Percentiles rank a stretch among this genome's conserved stretches.
phyloP scores from a whole-genome alignment of 768 basidiomycete species.

The Lentinula detonsa region DNA sequence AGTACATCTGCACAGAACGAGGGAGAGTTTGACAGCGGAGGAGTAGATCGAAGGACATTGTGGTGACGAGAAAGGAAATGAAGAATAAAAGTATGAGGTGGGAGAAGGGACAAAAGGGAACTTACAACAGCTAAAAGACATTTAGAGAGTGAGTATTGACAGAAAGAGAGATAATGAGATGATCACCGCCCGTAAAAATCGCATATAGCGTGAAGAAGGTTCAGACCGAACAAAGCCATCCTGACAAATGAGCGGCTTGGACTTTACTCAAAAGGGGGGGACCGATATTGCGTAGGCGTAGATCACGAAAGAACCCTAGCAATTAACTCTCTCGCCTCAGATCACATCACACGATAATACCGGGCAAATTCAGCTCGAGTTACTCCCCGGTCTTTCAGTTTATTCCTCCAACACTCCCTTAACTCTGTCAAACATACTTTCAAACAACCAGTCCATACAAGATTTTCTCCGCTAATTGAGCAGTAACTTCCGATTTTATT shows the following conservation, averaged over 20 bases:
- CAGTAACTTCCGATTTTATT: too few relatives aligned
- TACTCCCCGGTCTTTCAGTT: neutral
- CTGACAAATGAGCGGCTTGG: neutral
- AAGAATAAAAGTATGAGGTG: conserved; percentile 14
- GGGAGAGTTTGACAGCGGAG: neutral
- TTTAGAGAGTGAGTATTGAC: neutral
- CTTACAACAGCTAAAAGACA: conserved; percentile 6
- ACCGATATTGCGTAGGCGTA: neutral
- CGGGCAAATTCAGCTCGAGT: neutral
- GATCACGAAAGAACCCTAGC: neutral
- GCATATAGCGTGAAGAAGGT: neutral
- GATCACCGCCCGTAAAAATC: conserved; percentile 2
- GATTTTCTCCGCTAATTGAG: too few relatives aligned
- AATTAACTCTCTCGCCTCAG: neutral
- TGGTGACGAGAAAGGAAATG: neutral
- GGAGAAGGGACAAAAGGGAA: conserved; percentile 14
- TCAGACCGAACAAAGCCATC: neutral
- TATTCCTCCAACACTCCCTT: neutral
- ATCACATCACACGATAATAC: neutral
- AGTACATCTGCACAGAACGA: neutral
- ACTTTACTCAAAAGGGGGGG: neutral
- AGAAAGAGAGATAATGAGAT: neutral
- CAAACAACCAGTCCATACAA: too few relatives aligned
- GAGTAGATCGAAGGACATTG: neutral
- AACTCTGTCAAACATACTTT: too few relatives aligned